Evolutionary conservation across 805 yeast species (phyloP).

Genomic region (Cyberlindnera xylosilytica): DNA sequence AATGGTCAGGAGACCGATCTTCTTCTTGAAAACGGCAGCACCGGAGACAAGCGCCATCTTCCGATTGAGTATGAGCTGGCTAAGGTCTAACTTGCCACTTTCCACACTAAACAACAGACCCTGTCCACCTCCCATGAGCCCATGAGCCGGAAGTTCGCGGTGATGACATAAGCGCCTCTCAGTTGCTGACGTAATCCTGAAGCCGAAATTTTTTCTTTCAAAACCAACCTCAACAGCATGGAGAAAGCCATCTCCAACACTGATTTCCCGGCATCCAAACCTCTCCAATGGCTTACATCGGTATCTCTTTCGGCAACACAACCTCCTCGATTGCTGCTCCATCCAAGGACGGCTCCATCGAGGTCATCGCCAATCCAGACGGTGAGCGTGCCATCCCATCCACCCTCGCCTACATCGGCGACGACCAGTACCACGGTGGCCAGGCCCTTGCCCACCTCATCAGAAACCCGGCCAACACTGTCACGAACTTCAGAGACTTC

Average conservation of each 20-base stretch:
- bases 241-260: too few relatives aligned
- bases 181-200: neutral
- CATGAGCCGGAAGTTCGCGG: too few relatives aligned
- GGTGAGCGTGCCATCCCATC: conserved; percentile 98
- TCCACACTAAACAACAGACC: too few relatives aligned
- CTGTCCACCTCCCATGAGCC: too few relatives aligned
- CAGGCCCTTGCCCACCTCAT: conserved; percentile 92
- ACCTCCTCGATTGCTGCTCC: conserved; percentile 92
- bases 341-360: conserved; percentile 82
- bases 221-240: neutral
- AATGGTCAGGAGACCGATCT: too few relatives aligned
- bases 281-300: conserved; percentile 57
- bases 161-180: too few relatives aligned
- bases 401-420: conserved; percentile 85
- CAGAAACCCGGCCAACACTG: conserved; percentile 85
- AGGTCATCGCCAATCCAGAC: conserved; percentile 97
- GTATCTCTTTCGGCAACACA: conserved; percentile 95
- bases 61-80: too few relatives aligned
- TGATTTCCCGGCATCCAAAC: neutral
- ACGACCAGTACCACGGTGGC: conserved; percentile 95
- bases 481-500: conserved; percentile 89
- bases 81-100: too few relatives aligned
- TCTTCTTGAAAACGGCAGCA: too few relatives aligned
- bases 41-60: too few relatives aligned
- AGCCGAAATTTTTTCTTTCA: neutral